Percentiles rank a stretch among this genome's conserved stretches.
phyloP scores from a whole-genome alignment of 164 flowering plant genomes.

The Nelumbo lutea region DNA sequence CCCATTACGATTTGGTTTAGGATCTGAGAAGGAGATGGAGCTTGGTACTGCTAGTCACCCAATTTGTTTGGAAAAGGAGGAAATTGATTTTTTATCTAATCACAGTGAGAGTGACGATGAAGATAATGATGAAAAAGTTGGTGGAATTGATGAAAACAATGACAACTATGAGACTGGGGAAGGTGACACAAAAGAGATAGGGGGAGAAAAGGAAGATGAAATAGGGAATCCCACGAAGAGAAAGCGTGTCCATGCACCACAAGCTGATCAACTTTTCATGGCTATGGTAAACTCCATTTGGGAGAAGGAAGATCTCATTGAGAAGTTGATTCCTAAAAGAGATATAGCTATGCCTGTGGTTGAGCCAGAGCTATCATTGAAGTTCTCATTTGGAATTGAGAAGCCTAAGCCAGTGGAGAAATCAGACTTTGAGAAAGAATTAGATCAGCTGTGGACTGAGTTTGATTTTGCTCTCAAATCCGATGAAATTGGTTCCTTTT shows the following conservation, averaged over 20 bases:
- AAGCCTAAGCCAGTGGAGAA: constrained; percentile 23
- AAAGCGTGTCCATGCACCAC: constrained; percentile 11
- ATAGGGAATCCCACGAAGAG: constrained; percentile 11
- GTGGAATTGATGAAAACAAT: neutral
- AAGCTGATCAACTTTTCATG: constrained; percentile 12
- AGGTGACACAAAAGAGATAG: neutral
- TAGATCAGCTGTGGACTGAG: constrained; percentile 43
- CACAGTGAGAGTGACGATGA: neutral
- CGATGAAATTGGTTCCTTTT: constrained; percentile 22
- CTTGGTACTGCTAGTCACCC: constrained; percentile 17
- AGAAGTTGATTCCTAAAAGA: constrained; percentile 14
- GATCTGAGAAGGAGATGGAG: constrained; percentile 3
- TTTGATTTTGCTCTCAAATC: constrained; percentile 30
- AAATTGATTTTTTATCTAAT: neutral
- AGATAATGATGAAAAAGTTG: constrained; percentile 1
- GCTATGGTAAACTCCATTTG: constrained; percentile 37
- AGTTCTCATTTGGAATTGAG: constrained; percentile 31
- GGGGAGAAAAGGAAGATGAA: constrained; percentile 8
- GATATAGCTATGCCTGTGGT: constrained; percentile 1
- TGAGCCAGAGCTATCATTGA: constrained; percentile 24
- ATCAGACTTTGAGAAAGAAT: constrained; percentile 35
- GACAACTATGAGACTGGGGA: constrained; percentile 5
- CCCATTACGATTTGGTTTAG: neutral
- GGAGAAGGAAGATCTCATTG: constrained; percentile 16
- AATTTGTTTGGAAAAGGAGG: constrained; percentile 9